Conservation (phyloP, 31 red algal species). For the Bonnemaisonia californica region DNA sequence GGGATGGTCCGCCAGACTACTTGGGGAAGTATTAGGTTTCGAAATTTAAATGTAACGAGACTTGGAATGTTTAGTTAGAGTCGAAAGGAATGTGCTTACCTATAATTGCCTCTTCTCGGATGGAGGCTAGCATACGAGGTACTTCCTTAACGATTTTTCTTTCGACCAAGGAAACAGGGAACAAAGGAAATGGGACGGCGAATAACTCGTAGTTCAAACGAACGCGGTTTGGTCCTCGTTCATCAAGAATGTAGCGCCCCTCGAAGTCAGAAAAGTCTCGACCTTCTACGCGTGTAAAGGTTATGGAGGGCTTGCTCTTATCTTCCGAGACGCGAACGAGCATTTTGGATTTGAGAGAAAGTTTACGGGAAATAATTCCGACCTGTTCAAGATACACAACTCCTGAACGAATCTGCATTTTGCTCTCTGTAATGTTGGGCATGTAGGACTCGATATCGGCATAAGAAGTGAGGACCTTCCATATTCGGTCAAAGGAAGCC, state of each 20-base stretch:
- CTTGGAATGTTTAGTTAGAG: neutral
- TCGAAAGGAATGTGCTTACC: slow-evolving; percentile 34
- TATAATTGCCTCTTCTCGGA: slow-evolving; percentile 61
- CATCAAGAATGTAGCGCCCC: slow-evolving; percentile 58
- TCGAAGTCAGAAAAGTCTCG: slow-evolving; percentile 87
- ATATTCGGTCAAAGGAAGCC: slow-evolving; percentile 63
- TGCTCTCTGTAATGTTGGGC: slow-evolving; percentile 78
- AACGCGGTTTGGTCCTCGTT: slow-evolving; percentile 14
- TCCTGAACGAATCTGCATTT: neutral
- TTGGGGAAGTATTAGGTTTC: no score
- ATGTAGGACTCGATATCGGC: slow-evolving; percentile 68
- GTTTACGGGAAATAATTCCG: slow-evolving; percentile 68
- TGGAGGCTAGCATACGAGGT: slow-evolving; percentile 76
- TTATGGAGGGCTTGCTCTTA: slow-evolving; percentile 19
- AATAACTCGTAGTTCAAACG: slow-evolving; percentile 78
- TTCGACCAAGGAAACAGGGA: slow-evolving; percentile 88
- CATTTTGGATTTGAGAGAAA: slow-evolving; percentile 67
- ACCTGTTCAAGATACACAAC: slow-evolving; percentile 73
- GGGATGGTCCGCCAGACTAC: no score
- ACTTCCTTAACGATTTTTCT: slow-evolving; percentile 93
- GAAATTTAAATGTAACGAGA: no score
- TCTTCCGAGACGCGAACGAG: slow-evolving; percentile 56
- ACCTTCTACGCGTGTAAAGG: slow-evolving; percentile 58
- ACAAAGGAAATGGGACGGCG: slow-evolving; percentile 76
- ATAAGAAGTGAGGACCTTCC: slow-evolving; percentile 90